Base-by-base conservation (phyloP, 176 grass and related monocot genomes). In the Aegilops tauschii region DNA sequence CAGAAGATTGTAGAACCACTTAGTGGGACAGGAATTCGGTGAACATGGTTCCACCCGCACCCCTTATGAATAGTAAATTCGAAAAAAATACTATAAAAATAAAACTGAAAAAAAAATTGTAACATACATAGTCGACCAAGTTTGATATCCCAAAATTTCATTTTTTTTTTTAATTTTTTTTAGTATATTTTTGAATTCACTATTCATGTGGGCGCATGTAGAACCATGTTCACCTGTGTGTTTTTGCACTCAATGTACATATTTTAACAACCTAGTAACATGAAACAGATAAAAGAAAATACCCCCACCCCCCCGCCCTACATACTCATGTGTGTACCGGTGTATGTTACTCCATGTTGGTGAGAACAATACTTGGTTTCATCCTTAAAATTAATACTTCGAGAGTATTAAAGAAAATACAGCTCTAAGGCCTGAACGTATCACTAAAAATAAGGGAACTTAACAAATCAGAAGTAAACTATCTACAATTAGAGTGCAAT, bases 391-490 rank as follows among this genome's bases (percentile, higher is more conserved):
- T 67, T 29, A 73, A 16, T 54, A 29, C 29, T 30, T 37, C 21
- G 78, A 79, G 34, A 72, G 31, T 45, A 84, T 21, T 61, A 85
- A 2, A 34, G 62, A 52, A 62, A 42, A 76, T 8, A 87, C 9
- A 14, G 61, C 65, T 81, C 36, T 72, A 8, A 61, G 20, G 20
- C 42, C 49, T 63, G 73, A 27, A 42, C 4, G 52, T 13, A 61
- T 69, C 37, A 72, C 8, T 58, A 67, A 67, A 66, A 63, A 32
- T 59, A 8, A 58, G 8, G 12, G 1, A 59, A 74, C 70, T 79
- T 16, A 59, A 79, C 8, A 8, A 78, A 65, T 21, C 62, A 73
- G 39, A 79, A 14, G 7, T 35, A 21, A 73, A 72, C 14, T 42
- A 42, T 21, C 4, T 61, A 50, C 35, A 70, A 20, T 45, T 44